phyloP scores from a whole-genome alignment of 306 rosid species.

The Heteromeles arbutifolia region DNA sequence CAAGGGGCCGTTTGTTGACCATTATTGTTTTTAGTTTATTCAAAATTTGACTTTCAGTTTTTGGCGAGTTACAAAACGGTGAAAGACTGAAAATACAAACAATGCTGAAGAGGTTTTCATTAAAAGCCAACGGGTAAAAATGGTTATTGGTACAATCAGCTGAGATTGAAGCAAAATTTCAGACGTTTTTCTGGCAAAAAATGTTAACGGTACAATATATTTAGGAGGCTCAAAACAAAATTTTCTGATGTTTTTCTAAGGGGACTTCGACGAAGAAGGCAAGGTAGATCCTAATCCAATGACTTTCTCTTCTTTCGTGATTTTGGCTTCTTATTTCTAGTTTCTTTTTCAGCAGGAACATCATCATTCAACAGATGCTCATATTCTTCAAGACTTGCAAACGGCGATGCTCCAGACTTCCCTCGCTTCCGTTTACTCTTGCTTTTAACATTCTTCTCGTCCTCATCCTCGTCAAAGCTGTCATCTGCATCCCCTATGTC shows the following conservation, averaged over 20 bases:
- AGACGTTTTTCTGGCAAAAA: background rate
- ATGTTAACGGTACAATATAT: no score
- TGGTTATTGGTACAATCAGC: background rate
- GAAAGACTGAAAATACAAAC: no score
- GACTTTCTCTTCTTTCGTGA: conserved; percentile 26
- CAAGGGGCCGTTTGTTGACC: no score
- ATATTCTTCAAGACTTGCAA: conserved; percentile 80
- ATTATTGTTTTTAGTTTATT: no score
- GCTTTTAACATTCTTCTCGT: conserved; percentile 27
- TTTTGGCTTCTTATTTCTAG: conserved; percentile 30
- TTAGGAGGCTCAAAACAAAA: background rate
- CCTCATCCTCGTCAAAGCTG: conserved; percentile 5
- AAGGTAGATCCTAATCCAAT: background rate
- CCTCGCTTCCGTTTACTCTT: conserved; percentile 45
- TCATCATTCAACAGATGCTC: conserved; percentile 59
- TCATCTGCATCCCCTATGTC: no score
- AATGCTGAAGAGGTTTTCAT: no score
- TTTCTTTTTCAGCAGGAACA: conserved; percentile 12
- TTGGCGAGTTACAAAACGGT: no score
- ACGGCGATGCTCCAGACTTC: conserved; percentile 54
- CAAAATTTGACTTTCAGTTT: no score
- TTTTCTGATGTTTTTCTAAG: background rate
- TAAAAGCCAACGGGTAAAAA: no score
- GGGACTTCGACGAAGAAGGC: background rate
- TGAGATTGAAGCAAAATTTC: background rate